Conservation (phyloP, 192 early-diverging fungal genomes). For the Coemansia sp. region DNA sequence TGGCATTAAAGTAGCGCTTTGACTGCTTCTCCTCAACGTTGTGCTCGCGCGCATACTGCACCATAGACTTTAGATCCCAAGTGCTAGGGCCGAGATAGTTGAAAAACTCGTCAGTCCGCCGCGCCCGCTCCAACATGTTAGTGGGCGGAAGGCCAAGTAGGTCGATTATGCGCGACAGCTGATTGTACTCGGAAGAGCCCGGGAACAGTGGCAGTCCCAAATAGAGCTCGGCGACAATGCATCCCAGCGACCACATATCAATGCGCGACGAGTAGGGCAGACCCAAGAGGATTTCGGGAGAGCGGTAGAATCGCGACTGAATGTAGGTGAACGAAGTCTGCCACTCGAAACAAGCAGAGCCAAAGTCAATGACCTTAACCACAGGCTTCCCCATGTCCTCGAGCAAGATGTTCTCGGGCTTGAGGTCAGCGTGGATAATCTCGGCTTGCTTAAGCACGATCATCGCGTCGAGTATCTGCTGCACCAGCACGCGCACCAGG, state of each 20-base stretch:
- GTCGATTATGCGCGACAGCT: slow-evolving; percentile 92
- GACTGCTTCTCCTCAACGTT: slow-evolving; percentile 87
- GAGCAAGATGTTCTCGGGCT: slow-evolving; percentile 97
- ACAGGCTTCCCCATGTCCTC: slow-evolving; percentile 85
- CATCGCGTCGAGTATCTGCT: slow-evolving; percentile 93
- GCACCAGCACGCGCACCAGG: slow-evolving; percentile 89
- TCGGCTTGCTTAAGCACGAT: slow-evolving; percentile 82
- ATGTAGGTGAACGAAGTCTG: slow-evolving; percentile 98
- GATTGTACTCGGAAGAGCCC: slow-evolving; percentile 95
- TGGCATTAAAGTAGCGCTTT: slow-evolving; percentile 90
- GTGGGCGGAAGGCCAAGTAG: slow-evolving; percentile 86
- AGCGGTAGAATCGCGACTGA: slow-evolving; percentile 96
- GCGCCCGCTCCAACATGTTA: slow-evolving; percentile 95
- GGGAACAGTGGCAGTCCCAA: slow-evolving; percentile 95
- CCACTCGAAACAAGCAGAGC: slow-evolving; percentile 94
- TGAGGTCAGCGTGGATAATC: slow-evolving; percentile 98
- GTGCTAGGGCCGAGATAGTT: slow-evolving; percentile 60
- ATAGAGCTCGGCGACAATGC: slow-evolving; percentile 97
- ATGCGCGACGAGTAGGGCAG: slow-evolving; percentile 91
- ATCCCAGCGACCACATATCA: slow-evolving; percentile 99
- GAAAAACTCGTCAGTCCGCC: slow-evolving; percentile 86
- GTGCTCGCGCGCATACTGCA: slow-evolving; percentile 80
- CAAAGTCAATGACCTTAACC: slow-evolving; percentile 99
- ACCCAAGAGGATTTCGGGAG: slow-evolving; percentile 94
- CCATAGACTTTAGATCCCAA: slow-evolving; percentile 78